Base-by-base conservation (phyloP, 208 protist species). In the Leishmania amazonensis region DNA sequence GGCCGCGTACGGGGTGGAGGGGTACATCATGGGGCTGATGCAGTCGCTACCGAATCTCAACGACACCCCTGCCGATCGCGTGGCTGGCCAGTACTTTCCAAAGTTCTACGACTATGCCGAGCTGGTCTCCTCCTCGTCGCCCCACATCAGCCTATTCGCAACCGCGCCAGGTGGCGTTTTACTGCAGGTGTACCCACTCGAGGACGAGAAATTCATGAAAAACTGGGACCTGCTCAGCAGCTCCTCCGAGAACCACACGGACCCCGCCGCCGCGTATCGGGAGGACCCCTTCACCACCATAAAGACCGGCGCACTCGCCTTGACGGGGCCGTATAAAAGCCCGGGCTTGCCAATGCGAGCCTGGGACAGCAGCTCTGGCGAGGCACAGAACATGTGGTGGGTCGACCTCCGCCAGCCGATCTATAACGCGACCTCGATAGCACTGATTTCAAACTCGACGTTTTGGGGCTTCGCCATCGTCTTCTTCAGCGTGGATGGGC, bases 401-500 rank as follows among this genome's bases (percentile, higher is more conserved):
- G 76, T 96, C 11, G 64, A 86, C n/a, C 72, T 96, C 38, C 84
- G 81, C 7, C 72, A 87, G 70, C 90, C 91, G 47, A 84, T 96
- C 2, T 95, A 90, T 83, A 88, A 92, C 68, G 77, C 81, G 51
- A 88, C 57, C 42, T 64, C 62, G 9, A 47, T n/a, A 19, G 71
- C 68, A 6, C 11, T 45, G 9, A 72, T 67, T 28, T 72, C 68
- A 9, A 17, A 45, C 4, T 19, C 78, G 8, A 91, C 82, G 67
- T 97, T 97, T 80, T 97, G 94, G 92, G 94, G 94, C 54, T 96
- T 97, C 78, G 83, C 81, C 28, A 80, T 86, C 60, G 79, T 83
- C 31, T 58, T 85, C 1, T 68, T 92, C 31, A 89, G 81, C 65
- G 76, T 96, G 28, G 80, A 85, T 57, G 38, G 70, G 1, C 78